Evolutionary conservation across 257 asterid genomes (phyloP).

Genomic region (Penstemon barbatus): DNA sequence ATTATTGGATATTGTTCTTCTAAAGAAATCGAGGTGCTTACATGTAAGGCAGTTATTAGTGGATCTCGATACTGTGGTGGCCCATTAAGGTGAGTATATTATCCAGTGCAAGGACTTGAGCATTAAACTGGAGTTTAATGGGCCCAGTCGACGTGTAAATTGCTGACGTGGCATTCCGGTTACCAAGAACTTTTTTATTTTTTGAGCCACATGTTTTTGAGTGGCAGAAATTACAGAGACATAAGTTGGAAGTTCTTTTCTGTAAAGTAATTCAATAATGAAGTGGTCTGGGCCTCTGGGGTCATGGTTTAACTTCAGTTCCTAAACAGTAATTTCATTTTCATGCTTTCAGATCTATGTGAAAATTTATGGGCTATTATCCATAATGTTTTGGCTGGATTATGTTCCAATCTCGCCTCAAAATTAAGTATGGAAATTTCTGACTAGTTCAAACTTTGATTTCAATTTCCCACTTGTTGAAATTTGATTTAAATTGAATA

Average conservation of each 20-base stretch:
- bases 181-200: constrained; percentile 36
- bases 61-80: too few species aligned
- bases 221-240: constrained; percentile 42
- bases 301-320: background rate
- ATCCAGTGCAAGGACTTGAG: background rate
- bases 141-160: constrained; percentile 24
- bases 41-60: too few species aligned
- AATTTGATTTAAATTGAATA: too few species aligned
- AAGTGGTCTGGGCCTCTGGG: background rate
- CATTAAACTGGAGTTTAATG: constrained; percentile 28
- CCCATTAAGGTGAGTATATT: too few species aligned
- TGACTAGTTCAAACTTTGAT: too few species aligned
- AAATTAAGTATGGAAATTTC: too few species aligned
- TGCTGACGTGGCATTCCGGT: constrained; percentile 51
- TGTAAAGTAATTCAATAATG: constrained; percentile 7
- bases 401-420: too few species aligned
- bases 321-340: background rate
- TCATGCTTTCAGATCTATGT: background rate
- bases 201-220: constrained; percentile 45
- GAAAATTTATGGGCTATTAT: too few species aligned
- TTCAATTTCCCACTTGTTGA: too few species aligned
- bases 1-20: too few species aligned
- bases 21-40: too few species aligned
- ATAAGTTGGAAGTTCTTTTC: constrained; percentile 31
- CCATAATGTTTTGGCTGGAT: too few species aligned